Evolutionary conservation across 2,329 filamentous ascomycete species (phyloP), one percentile per base, ranked within the genome.

Genomic region (Dactylella cylindrospora): DNA sequence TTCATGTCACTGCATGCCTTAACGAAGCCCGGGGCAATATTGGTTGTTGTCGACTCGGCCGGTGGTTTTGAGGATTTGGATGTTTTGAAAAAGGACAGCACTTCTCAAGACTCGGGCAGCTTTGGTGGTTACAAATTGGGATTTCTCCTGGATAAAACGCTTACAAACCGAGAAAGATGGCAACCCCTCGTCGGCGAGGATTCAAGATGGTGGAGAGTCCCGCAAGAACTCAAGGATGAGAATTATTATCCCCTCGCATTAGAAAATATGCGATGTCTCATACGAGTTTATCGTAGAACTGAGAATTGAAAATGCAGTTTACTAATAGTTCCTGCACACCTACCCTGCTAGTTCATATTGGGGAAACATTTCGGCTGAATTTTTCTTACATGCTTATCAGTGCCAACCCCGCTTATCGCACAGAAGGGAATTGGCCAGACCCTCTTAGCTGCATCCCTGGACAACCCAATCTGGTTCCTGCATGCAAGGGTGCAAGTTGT

Each of bases 1-100:
- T 77, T 98, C 0, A 78, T 89, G 3, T 76, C 76, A 0, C 74
- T 96, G 3, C 59, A 64, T 22, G 26, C 59, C 26, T 32, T 55
- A 9, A 55, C 51, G 1, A 64, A 64, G 28, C 59, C 59, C 10
- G 59, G 59, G 12, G 50, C 59, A 17, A 32, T 64, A 3, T 45
- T 55, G 2, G 45, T 54, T 4, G 20, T 54, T 19, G 59, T 55
- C 5, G 59, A 64, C 35, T 64, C 59, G 2, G 59, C 59, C 3
- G 59, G 59, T n/a, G 59, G 59, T 3, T 64, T 64, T 20, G 59
- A 64, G n/a, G 51, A 64, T n/a, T 23, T 64, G 4, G 59, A 64
- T 12, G 39, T 54, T 10, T 36, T 51, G 8, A 40, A 50, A 7
- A 53, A 55, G 20, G 33, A 19, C 2, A 23, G 15, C 13, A 33